Evolutionary conservation across 805 yeast genomes (phyloP).

Genomic region (Yamadazyma insecticola): DNA sequence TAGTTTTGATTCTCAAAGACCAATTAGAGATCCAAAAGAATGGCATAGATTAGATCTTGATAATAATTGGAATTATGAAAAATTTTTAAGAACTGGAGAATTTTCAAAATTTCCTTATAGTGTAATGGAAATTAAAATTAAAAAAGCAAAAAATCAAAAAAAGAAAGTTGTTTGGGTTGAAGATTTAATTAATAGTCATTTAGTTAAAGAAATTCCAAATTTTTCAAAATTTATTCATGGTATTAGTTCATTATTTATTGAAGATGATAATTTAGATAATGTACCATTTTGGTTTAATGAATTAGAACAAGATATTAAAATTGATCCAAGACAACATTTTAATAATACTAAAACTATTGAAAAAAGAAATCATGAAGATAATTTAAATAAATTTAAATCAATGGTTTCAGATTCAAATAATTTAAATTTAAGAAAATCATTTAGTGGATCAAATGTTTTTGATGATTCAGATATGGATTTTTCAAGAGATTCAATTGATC

Average conservation of each 20-base stretch:
- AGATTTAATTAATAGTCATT: constrained; percentile 75
- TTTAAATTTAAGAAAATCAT: constrained; percentile 35
- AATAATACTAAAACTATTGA: constrained; percentile 39
- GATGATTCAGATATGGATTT: constrained; percentile 1
- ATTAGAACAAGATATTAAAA: constrained; percentile 65
- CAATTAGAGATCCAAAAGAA: constrained; percentile 79
- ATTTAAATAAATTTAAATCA: constrained; percentile 36
- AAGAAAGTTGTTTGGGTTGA: constrained; percentile 72
- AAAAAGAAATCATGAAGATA: constrained; percentile 43
- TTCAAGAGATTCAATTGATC: constrained; percentile 3
- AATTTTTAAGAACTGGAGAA: constrained; percentile 81
- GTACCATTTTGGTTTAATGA: constrained; percentile 96
- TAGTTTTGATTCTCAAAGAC: constrained; percentile 74
- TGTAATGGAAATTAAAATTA: constrained; percentile 80
- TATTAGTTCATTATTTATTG: constrained; percentile 79
- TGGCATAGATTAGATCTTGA: constrained; percentile 96
- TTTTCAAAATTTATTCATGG: constrained; percentile 94
- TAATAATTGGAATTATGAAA: constrained; percentile 63
- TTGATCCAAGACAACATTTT: constrained; percentile 74
- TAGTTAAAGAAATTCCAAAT: constrained; percentile 91
- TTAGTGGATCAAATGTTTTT: constrained; percentile 20
- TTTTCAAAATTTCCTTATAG: constrained; percentile 77
- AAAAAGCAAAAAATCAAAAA: constrained; percentile 24
- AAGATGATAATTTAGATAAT: constrained; percentile 84
- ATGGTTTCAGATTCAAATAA: constrained; percentile 28